These are phyloP conservation scores for Lactarius psammicola DNA, from an alignment of 768 basidiomycete species.

Conservation along the genomic window DNA sequence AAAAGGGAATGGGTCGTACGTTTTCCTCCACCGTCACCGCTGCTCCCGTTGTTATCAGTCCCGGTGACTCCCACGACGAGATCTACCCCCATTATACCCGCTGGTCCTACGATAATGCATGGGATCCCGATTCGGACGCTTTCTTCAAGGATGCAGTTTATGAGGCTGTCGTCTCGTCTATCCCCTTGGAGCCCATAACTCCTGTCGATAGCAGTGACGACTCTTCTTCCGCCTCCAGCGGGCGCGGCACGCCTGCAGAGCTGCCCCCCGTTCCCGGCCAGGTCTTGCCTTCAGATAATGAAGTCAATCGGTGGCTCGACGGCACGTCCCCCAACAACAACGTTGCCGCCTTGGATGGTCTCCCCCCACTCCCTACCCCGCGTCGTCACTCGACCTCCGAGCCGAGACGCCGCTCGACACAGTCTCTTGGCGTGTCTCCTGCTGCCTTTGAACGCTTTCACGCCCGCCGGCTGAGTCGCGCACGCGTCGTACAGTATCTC, in stretches of 20 bases:
- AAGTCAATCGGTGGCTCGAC: constrained; percentile 20
- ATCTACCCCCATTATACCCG: constrained; percentile 16
- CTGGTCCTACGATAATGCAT: constrained; percentile 30
- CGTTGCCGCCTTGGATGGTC: background rate
- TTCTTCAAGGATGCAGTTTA: constrained; percentile 30
- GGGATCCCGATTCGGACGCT: constrained; percentile 30
- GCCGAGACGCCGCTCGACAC: constrained; percentile 10
- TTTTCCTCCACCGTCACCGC: constrained; percentile 17
- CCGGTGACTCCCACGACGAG: constrained; percentile 20
- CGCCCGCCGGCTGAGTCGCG: constrained; percentile 15
- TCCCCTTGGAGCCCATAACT: constrained; percentile 24
- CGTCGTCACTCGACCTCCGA: constrained; percentile 25
- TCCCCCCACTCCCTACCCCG: constrained; percentile 5
- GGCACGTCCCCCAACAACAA: background rate
- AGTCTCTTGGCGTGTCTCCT: constrained; percentile 4
- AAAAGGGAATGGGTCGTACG: constrained; percentile 28
- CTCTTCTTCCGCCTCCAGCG: constrained; percentile 27
- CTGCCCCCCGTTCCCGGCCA: constrained; percentile 18
- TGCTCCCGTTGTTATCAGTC: constrained; percentile 21
- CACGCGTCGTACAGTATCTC: constrained; percentile 10
- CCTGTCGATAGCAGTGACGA: constrained; percentile 22
- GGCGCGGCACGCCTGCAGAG: constrained; percentile 24
- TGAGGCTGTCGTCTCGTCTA: constrained; percentile 22
- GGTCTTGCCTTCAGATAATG: constrained; percentile 5
- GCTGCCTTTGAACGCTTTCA: constrained; percentile 20